A percentile compares a stretch with the other conserved stretches of the same genome.
Evolutionary conservation across 805 yeast genomes (phyloP).

Genomic region (Blastobotrys parvus): DNA sequence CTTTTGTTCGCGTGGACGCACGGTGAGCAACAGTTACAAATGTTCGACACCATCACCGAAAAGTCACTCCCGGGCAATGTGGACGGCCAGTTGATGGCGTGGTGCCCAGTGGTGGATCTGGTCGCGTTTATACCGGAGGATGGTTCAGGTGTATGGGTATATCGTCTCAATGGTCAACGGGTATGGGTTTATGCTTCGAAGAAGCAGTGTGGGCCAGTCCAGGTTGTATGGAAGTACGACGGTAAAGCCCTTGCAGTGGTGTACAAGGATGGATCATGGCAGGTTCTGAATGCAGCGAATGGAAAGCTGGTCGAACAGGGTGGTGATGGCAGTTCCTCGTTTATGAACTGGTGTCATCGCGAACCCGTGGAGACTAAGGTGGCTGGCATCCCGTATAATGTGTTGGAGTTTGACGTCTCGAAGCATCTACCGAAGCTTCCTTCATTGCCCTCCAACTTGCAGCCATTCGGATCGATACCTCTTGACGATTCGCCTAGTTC

Average conservation of each 20-base stretch:
- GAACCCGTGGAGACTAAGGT: not conserved
- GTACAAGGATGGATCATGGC: slow-evolving; percentile 36
- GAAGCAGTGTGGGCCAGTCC: slow-evolving; percentile 4
- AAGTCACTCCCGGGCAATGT: slow-evolving; percentile 14
- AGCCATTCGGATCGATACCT: slow-evolving; percentile 7
- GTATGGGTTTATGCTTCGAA: slow-evolving; percentile 36
- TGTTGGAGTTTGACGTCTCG: slow-evolving; percentile 24
- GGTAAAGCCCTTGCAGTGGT: slow-evolving; percentile 37
- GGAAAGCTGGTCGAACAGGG: slow-evolving; percentile 32
- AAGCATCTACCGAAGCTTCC: slow-evolving; percentile 19
- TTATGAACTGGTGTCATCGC: not conserved
- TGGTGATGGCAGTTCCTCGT: not conserved
- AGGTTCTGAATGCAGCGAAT: slow-evolving; percentile 39
- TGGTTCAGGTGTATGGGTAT: slow-evolving; percentile 45
- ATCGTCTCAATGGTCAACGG: slow-evolving; percentile 45
- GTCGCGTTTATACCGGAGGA: slow-evolving; percentile 36
- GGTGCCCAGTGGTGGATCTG: slow-evolving; percentile 47
- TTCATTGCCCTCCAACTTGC: slow-evolving; percentile 6
- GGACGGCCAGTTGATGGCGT: slow-evolving; percentile 21
- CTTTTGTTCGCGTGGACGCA: no score
- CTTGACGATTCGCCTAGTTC: slow-evolving; percentile 5
- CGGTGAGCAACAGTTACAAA: no score
- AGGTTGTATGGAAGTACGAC: slow-evolving; percentile 31
- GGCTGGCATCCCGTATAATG: slow-evolving; percentile 17
- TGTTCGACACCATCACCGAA: slow-evolving; percentile 7